These are phyloP conservation scores for Stachybotrys echinatus DNA, from an alignment of 2,329 filamentous ascomycete genomes.

Conservation along the genomic window DNA sequence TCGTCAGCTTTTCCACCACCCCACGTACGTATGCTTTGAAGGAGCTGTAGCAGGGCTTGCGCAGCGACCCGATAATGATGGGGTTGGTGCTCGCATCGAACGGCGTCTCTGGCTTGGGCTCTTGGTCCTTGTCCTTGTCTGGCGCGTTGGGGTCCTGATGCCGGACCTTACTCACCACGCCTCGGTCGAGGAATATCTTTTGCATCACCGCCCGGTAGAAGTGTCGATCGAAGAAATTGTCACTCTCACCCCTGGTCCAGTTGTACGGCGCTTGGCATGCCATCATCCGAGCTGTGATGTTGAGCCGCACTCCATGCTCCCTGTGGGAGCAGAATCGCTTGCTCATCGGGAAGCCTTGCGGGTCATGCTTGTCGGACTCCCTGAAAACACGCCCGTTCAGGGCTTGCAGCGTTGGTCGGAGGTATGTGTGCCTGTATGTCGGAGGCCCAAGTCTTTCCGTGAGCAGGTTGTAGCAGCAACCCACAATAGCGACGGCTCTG, in stretches of 20 bases:
- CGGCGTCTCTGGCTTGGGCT: constrained; percentile 24
- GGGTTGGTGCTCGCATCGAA: constrained; percentile 63
- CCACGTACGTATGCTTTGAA: constrained; percentile 76
- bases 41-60: constrained; percentile 72
- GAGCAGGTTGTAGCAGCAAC: constrained; percentile 96
- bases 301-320: constrained; percentile 67
- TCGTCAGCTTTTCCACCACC: constrained; percentile 69
- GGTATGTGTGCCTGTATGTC: constrained; percentile 75
- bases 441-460: constrained; percentile 85
- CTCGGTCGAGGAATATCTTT: constrained; percentile 82
- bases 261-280: constrained; percentile 92
- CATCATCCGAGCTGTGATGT: constrained; percentile 98
- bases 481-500: constrained; percentile 87
- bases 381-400: constrained; percentile 62
- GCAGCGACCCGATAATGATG: constrained; percentile 79
- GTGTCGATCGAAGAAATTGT: constrained; percentile 85
- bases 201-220: constrained; percentile 90
- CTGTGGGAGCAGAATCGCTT: constrained; percentile 56
- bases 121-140: constrained; percentile 10
- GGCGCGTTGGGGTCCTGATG: constrained; percentile 24
- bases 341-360: constrained; percentile 93
- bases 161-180: constrained; percentile 61
- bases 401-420: constrained; percentile 64
- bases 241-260: constrained; percentile 78
- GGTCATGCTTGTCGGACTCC: constrained; percentile 71